Percentiles rank a stretch among this genome's conserved stretches.
Evolutionary conservation across 352 stramenopile species (phyloP).

Genomic region (Globisporangium spinosum): DNA sequence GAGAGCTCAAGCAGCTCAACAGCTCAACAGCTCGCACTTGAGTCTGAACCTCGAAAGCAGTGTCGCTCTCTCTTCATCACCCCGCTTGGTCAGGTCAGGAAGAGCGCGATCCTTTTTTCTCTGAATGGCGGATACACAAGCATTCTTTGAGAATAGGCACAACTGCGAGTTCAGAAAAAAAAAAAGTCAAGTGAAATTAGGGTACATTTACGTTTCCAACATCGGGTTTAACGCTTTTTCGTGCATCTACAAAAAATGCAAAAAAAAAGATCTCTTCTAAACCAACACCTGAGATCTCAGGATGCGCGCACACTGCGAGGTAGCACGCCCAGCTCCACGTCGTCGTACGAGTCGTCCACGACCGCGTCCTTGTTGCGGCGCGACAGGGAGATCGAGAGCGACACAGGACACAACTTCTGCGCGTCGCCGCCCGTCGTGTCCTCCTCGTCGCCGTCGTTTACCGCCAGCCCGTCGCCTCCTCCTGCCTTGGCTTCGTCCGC

Average conservation of each 20-base stretch:
- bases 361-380: slow-evolving; percentile 35
- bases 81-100: no score
- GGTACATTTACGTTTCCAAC: slow-evolving; percentile 6
- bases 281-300: slow-evolving; percentile 10
- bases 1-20: no score
- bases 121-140: no score
- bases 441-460: slow-evolving; percentile 24
- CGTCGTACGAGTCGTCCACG: slow-evolving; percentile 56
- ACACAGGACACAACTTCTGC: slow-evolving; percentile 27
- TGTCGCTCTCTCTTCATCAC: no score
- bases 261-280: background rate
- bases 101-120: no score
- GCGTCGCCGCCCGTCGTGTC: slow-evolving; percentile 16
- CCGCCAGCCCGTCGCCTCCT: slow-evolving; percentile 13
- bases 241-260: background rate
- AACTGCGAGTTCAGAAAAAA: background rate
- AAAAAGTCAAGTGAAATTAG: background rate
- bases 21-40: no score
- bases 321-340: slow-evolving; percentile 55
- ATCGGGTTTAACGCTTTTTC: background rate
- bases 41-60: no score
- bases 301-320: slow-evolving; percentile 36
- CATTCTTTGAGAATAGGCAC: background rate
- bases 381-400: slow-evolving; percentile 38
- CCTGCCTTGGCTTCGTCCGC: slow-evolving; percentile 19